Base-by-base conservation (phyloP, 352 stramenopile species). In the Globisporangium okanoganense region DNA sequence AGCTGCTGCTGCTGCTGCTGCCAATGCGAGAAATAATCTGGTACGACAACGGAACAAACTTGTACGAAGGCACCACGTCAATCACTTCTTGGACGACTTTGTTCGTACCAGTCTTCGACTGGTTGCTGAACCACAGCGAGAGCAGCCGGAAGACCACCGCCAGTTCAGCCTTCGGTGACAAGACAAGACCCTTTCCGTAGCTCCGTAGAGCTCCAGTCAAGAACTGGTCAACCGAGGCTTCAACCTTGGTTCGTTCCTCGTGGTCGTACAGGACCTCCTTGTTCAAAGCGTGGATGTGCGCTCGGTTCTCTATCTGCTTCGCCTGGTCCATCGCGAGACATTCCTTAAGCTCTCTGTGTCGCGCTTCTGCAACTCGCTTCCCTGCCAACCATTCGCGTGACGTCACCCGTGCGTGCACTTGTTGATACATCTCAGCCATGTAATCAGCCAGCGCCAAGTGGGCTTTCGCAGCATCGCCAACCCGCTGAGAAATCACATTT, bases 11-110 rank as follows among this genome's bases (percentile, higher is more conserved):
- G n/a, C n/a, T 8, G 33, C 24, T 61, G 53, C 66, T 82, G 35
- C 89, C 97, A 22, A 99, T 90, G 0, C 97, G 82, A 24, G 96
- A 98, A 56, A 99, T 98, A 24, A 99, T 94, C 78, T 99, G 97
- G 69, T 99, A 99, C 18, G 91, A 97, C 10, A 99, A 73, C 18
- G 96, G 94, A 25, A 99, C 87, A 62, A 99, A 97, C 65, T 98
- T 97, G 82, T 97, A 99, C 14, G 88, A 98, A 33, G 95, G 87
- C 10, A 99, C 92, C 35, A 72, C 63, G 3, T 86, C 70, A 24
- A 92, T 72, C 4, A 98, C 72, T 49, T 90, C 79, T 41, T 87
- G 78, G 24, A 98, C 80, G n/a, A 96, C 73, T 7, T 76, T 58
- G 58, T 97, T 95, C 12, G 96, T 88, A 41, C 79, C 73, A 3